Conservation (phyloP, 345 rosid species). For the Arabis alpina region DNA sequence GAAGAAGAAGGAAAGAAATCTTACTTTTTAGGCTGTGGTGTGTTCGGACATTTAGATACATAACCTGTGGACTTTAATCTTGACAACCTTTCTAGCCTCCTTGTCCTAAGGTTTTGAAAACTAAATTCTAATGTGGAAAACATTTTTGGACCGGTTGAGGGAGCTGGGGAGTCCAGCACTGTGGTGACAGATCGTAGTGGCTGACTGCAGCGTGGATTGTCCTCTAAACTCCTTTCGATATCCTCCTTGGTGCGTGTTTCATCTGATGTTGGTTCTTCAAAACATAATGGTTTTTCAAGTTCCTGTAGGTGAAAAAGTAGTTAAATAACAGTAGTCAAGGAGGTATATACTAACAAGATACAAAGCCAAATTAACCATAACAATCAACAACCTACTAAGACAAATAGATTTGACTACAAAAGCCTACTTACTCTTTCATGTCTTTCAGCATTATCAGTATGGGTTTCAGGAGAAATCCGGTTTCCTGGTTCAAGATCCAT, state of each 20-base stretch:
- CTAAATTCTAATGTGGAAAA: constrained; percentile 72
- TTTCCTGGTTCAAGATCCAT: constrained; percentile 42
- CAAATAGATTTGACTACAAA: constrained; percentile 8
- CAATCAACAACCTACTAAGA: constrained; percentile 18
- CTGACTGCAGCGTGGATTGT: constrained; percentile 46
- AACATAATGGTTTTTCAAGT: constrained; percentile 43
- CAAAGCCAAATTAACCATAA: constrained; percentile 8
- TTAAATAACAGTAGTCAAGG: constrained; percentile 2
- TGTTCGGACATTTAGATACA: constrained; percentile 48
- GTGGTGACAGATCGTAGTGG: constrained; percentile 46
- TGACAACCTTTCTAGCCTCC: constrained; percentile 69
- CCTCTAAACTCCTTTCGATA: constrained; percentile 45
- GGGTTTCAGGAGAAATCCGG: constrained; percentile 40
- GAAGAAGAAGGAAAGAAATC: constrained; percentile 27
- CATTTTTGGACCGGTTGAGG: constrained; percentile 56
- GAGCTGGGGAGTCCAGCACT: constrained; percentile 52
- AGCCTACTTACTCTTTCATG: constrained; percentile 50
- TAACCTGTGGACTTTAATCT: constrained; percentile 49
- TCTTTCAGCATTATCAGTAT: constrained; percentile 39
- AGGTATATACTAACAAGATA: constrained; percentile 12
- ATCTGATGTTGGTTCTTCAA: constrained; percentile 44
- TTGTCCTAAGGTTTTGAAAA: constrained; percentile 62
- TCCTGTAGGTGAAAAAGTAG: constrained; percentile 44
- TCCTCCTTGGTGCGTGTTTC: constrained; percentile 43
- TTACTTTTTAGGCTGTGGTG: constrained; percentile 48